Conservation (phyloP, 768 basidiomycete species). For the Pleurotus platypus region DNA sequence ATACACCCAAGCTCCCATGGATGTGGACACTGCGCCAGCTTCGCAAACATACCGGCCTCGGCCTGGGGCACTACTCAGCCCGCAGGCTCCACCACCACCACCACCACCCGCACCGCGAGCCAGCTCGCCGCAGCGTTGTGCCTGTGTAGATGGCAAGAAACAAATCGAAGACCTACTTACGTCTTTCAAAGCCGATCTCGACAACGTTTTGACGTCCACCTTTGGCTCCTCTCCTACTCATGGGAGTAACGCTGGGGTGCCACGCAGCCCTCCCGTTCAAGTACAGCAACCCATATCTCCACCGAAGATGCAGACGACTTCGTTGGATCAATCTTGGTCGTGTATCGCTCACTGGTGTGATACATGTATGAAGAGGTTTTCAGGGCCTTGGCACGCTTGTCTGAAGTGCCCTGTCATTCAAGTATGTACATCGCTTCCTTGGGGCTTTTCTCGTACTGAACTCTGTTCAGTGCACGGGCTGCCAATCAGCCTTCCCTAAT, state of each 20-base stretch:
- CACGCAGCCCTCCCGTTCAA: too few species aligned
- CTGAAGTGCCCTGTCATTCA: conserved; percentile 30
- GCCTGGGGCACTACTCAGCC: conserved; percentile 9
- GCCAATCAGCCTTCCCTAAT: conserved; percentile 14
- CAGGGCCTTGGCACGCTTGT: conserved; percentile 32
- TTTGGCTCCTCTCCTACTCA: conserved; percentile 22
- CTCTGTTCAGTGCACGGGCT: conserved; percentile 27
- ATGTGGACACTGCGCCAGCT: conserved; percentile 16
- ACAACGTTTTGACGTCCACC: conserved; percentile 35
- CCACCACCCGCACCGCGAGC: not conserved
- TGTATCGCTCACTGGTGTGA: conserved; percentile 27
- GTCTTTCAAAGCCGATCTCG: conserved; percentile 54
- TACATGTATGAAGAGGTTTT: conserved; percentile 27
- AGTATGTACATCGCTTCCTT: conserved; percentile 22
- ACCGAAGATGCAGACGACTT: not conserved
- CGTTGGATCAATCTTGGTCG: conserved; percentile 13
- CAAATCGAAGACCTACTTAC: conserved; percentile 45
- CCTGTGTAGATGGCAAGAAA: conserved; percentile 39
- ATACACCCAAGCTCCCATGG: conserved; percentile 19
- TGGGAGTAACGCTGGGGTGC: too few species aligned
- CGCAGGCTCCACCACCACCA: not conserved
- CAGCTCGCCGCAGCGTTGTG: conserved; percentile 35
- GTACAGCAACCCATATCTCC: conserved; percentile 7
- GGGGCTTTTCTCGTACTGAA: too few species aligned
- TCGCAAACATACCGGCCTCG: conserved; percentile 8